A percentile compares a stretch with the other conserved stretches of the same genome.
These are phyloP conservation scores for Pestalotiopsis sp. DNA, from an alignment of 2,329 filamentous ascomycete species.

Conservation along the genomic window DNA sequence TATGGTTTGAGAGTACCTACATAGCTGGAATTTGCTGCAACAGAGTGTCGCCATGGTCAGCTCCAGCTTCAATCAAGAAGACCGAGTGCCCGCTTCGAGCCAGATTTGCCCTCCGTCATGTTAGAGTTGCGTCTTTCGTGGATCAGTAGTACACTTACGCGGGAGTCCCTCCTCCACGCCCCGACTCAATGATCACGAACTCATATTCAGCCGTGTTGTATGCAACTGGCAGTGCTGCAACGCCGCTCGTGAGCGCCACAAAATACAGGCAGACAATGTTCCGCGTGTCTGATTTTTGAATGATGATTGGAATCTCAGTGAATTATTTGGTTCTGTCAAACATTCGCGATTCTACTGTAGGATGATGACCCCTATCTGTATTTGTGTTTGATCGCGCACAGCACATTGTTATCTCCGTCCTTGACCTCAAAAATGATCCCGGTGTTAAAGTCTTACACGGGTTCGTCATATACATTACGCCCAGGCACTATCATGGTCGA, in stretches of 20 bases:
- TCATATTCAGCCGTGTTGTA: not conserved
- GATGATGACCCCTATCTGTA: not conserved
- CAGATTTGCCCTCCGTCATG: conserved; percentile 31
- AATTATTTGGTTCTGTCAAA: not conserved
- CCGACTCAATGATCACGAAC: not conserved
- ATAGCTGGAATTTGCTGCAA: conserved; percentile 53
- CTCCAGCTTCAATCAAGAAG: conserved; percentile 61
- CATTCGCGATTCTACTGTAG: not conserved
- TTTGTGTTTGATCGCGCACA: not conserved
- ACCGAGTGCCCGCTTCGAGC: conserved; percentile 60
- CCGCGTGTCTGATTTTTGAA: not conserved
- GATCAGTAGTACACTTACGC: not conserved
- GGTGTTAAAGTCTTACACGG: not conserved
- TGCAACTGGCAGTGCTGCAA: not conserved
- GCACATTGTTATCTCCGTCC: not conserved
- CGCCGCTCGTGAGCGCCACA: not conserved
- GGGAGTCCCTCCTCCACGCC: not conserved
- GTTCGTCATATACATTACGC: not conserved
- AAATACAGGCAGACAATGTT: not conserved
- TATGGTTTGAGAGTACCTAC: conserved; percentile 23
- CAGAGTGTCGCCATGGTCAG: conserved; percentile 56
- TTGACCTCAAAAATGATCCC: not conserved
- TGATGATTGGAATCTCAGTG: not conserved
- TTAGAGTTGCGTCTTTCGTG: not conserved
- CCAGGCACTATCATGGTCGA: not conserved